Evolutionary conservation across 164 flowering plant genomes (phyloP).

Genomic region (Macadamia tetraphylla): DNA sequence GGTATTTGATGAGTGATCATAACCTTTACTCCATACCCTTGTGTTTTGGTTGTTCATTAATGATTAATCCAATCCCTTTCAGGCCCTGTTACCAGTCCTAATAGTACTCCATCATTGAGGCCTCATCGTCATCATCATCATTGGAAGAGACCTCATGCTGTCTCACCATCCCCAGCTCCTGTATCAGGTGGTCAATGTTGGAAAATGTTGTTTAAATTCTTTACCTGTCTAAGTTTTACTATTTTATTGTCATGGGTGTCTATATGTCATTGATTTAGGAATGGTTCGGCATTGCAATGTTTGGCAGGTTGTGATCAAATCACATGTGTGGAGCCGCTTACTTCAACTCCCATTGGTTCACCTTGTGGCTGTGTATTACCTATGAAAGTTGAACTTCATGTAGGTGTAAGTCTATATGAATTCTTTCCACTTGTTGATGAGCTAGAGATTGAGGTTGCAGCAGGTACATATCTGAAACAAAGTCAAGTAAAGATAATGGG

Average conservation of each 20-base stretch:
- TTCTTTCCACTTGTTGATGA: slow-evolving; percentile 73
- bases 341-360: slow-evolving; percentile 78
- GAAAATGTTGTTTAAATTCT: not conserved
- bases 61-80: slow-evolving; percentile 10
- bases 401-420: slow-evolving; percentile 60
- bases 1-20: slow-evolving; percentile 27
- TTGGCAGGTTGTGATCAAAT: slow-evolving; percentile 78
- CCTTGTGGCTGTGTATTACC: slow-evolving; percentile 96
- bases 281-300: slow-evolving; percentile 5
- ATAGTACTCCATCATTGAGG: slow-evolving; percentile 17
- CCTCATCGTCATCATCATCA: slow-evolving; percentile 38
- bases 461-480: slow-evolving; percentile 75
- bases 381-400: slow-evolving; percentile 78
- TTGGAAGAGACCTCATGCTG: slow-evolving; percentile 25
- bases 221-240: not conserved
- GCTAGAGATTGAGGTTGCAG: slow-evolving; percentile 86
- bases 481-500: slow-evolving; percentile 93
- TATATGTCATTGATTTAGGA: not conserved
- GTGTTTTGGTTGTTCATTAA: not conserved
- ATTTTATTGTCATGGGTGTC: not conserved
- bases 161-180: slow-evolving; percentile 47
- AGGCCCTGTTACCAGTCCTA: slow-evolving; percentile 41
- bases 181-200: slow-evolving; percentile 32
- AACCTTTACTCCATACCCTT: slow-evolving; percentile 3
- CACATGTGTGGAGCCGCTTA: slow-evolving; percentile 64